A percentile compares a stretch with the other conserved stretches of the same genome.
These are phyloP conservation scores for Tephrocybe sp. DNA, from an alignment of 768 basidiomycete genomes.

Conservation along the genomic window DNA sequence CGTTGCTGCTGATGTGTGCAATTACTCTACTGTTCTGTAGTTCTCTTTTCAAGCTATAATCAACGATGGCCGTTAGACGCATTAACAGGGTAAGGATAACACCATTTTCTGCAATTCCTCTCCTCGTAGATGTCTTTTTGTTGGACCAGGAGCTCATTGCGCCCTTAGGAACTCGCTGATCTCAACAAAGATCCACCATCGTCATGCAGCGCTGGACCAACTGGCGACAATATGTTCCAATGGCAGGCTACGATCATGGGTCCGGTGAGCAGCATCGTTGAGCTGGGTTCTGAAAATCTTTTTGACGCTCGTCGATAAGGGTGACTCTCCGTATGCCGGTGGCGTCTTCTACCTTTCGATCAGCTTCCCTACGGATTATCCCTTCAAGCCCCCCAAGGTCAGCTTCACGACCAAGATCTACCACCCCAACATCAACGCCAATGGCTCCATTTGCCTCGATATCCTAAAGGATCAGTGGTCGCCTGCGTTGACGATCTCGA, in stretches of 20 bases:
- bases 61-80: constrained; percentile 92
- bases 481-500: constrained; percentile 97
- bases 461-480: constrained; percentile 99
- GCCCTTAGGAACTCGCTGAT: constrained; percentile 89
- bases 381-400: constrained; percentile 99
- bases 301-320: constrained; percentile 41
- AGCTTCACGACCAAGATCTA: constrained; percentile 99
- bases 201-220: constrained; percentile 98
- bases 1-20: constrained; percentile 39
- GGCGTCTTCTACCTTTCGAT: constrained; percentile 99
- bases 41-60: constrained; percentile 26
- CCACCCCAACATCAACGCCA: constrained; percentile 99
- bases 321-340: constrained; percentile 97
- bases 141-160: constrained; percentile 18
- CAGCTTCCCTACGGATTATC: constrained; percentile 95
- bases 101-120: constrained; percentile 3
- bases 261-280: constrained; percentile 63
- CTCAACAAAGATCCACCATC: constrained; percentile 99
- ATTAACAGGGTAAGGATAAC: constrained; percentile 84
- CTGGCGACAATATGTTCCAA: constrained; percentile 97
- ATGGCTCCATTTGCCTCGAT: constrained; percentile 98
- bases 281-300: constrained; percentile 20
- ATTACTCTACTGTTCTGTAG: constrained; percentile 31
- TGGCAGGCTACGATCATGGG: constrained; percentile 99
- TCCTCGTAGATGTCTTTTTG: constrained; percentile 11